These are phyloP conservation scores for Colletotrichum cordylinicola DNA, from an alignment of 2,329 filamentous ascomycete species.

Conservation along the genomic window DNA sequence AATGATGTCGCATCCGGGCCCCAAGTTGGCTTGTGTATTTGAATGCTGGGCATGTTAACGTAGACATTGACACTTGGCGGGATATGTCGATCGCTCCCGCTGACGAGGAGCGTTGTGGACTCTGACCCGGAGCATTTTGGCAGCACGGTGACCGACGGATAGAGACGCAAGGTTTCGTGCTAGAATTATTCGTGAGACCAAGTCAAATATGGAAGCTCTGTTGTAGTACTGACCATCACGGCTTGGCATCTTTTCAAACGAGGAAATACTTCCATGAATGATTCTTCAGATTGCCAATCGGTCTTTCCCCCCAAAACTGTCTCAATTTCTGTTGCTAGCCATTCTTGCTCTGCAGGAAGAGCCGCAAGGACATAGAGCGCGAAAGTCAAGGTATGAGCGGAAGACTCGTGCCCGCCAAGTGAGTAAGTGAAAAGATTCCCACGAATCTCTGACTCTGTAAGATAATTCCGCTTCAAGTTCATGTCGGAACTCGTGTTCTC, in stretches of 20 bases:
- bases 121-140: not conserved
- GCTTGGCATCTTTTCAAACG: not conserved
- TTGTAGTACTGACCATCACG: not conserved
- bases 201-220: not conserved
- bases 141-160: not conserved
- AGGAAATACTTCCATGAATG: not conserved
- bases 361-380: not conserved
- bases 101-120: not conserved
- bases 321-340: not conserved
- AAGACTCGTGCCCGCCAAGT: not conserved
- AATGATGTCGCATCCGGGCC: not conserved
- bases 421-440: not conserved
- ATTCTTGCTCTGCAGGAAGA: not conserved
- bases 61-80: not conserved
- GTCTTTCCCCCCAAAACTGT: not conserved
- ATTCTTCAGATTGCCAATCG: not conserved
- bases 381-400: not conserved
- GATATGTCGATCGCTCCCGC: not conserved
- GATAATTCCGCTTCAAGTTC: not conserved
- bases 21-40: not conserved
- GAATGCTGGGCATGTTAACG: not conserved
- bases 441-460: not conserved
- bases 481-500: not conserved
- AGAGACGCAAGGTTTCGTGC: not conserved
- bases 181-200: not conserved